Evolutionary conservation across 1,284 basidiomycete genomes (phyloP).

Genomic region (Naganishia cerealis): DNA sequence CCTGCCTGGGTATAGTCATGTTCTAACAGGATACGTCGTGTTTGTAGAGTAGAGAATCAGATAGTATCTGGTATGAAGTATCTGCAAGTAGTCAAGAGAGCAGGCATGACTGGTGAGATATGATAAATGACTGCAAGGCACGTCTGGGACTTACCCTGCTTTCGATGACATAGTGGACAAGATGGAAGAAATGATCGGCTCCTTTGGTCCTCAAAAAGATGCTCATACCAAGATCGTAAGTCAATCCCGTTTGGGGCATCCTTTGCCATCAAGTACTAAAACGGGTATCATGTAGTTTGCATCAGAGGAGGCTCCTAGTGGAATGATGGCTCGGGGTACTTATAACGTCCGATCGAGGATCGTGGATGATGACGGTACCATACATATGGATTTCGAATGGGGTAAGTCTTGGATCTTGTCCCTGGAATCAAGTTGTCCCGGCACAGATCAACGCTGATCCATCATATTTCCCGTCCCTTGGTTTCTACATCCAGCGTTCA

Average conservation of each 20-base stretch:
- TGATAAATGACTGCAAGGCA: too few species aligned
- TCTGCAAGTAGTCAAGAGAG: constrained; percentile 58
- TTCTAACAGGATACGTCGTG: not conserved
- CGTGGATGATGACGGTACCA: constrained; percentile 57
- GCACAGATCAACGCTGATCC: not conserved
- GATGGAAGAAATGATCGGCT: constrained; percentile 58
- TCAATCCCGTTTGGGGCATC: constrained; percentile 4
- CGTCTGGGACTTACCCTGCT: not conserved
- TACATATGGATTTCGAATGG: constrained; percentile 56
- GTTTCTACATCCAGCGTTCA: constrained; percentile 19
- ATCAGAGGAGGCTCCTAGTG: constrained; percentile 56
- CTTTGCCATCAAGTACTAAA: not conserved
- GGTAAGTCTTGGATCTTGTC: constrained; percentile 14
- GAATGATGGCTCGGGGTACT: constrained; percentile 60
- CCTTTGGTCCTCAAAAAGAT: constrained; percentile 55
- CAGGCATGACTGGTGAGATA: constrained; percentile 49
- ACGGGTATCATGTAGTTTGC: constrained; percentile 45
- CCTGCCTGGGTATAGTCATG: not conserved
- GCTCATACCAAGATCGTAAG: constrained; percentile 54
- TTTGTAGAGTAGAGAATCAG: constrained; percentile 54
- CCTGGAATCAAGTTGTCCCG: not conserved
- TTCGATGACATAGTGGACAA: constrained; percentile 50
- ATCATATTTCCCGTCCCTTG: not conserved
- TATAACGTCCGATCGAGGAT: constrained; percentile 58
- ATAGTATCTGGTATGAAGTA: constrained; percentile 60